phyloP scores from a whole-genome alignment of 805 yeast species.

The Komagataella kurtzmanii region DNA sequence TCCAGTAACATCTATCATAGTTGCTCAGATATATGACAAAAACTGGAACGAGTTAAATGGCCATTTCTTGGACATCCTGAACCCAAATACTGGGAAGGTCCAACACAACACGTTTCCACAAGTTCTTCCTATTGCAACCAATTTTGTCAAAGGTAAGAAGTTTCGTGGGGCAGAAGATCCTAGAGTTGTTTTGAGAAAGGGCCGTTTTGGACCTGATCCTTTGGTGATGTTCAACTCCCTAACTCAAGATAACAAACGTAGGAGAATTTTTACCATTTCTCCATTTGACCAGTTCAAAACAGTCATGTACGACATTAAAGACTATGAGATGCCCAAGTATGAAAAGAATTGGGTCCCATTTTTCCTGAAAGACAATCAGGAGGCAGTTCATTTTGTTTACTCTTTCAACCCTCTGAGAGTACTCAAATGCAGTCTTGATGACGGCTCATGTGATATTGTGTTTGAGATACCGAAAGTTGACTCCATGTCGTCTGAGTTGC shows the following conservation, averaged over 20 bases:
- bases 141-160: not conserved
- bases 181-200: slow-evolving; percentile 14
- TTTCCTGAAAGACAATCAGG: slow-evolving; percentile 5
- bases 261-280: slow-evolving; percentile 6
- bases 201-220: slow-evolving; percentile 22
- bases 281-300: slow-evolving; percentile 3
- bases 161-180: slow-evolving; percentile 28
- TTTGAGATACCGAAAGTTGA: slow-evolving; percentile 1
- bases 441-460: slow-evolving; percentile 4
- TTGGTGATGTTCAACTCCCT: slow-evolving; percentile 19
- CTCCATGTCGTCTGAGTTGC: slow-evolving; percentile 1
- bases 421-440: slow-evolving; percentile 7
- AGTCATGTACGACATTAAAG: not conserved
- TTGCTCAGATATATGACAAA: slow-evolving; percentile 21
- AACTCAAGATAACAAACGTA: not conserved
- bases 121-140: not conserved
- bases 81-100: not conserved
- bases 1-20: slow-evolving; percentile 1
- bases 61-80: not conserved
- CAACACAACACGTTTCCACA: slow-evolving; percentile 1
- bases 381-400: slow-evolving; percentile 6
- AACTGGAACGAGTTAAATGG: slow-evolving; percentile 21
- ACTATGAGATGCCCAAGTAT: not conserved
- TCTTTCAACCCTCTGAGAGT: slow-evolving; percentile 5
- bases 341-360: slow-evolving; percentile 16